A percentile compares a stretch with the other conserved stretches of the same genome.
These are phyloP conservation scores for Penicillium sp. DNA, from an alignment of 2,329 filamentous ascomycete species.

Conservation along the genomic window DNA sequence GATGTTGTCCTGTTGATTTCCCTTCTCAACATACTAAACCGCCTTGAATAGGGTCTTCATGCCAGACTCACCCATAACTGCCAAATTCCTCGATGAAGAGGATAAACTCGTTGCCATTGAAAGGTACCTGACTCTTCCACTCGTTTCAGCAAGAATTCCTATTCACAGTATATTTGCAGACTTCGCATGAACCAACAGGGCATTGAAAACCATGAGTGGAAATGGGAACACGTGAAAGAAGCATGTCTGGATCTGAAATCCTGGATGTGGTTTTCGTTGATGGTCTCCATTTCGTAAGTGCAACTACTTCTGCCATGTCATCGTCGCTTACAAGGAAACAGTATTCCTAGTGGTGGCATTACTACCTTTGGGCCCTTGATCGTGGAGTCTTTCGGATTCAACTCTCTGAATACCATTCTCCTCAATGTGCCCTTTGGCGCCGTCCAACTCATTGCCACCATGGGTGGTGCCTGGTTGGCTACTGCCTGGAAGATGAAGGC, in stretches of 20 bases:
- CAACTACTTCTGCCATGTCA: not conserved
- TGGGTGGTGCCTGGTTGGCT: slow-evolving; percentile 57
- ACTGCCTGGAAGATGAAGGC: slow-evolving; percentile 56
- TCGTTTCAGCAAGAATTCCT: not conserved
- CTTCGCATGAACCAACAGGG: slow-evolving; percentile 52
- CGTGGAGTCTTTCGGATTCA: slow-evolving; percentile 57
- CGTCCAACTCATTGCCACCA: slow-evolving; percentile 59
- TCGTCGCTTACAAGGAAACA: slow-evolving; percentile 16
- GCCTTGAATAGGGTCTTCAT: slow-evolving; percentile 45
- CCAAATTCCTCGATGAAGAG: slow-evolving; percentile 55
- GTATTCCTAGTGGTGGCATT: slow-evolving; percentile 58
- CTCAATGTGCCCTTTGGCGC: slow-evolving; percentile 62
- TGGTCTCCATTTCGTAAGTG: slow-evolving; percentile 54
- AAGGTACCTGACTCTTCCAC: slow-evolving; percentile 28
- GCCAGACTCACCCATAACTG: slow-evolving; percentile 63
- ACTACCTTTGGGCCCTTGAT: slow-evolving; percentile 60
- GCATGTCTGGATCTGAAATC: slow-evolving; percentile 58
- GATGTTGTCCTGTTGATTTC: not conserved
- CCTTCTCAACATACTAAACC: not conserved
- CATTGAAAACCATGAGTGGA: slow-evolving; percentile 45
- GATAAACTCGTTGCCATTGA: slow-evolving; percentile 61
- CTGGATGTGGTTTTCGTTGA: slow-evolving; percentile 57
- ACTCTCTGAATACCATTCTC: slow-evolving; percentile 55
- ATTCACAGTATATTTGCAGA: slow-evolving; percentile 18
- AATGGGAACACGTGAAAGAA: slow-evolving; percentile 55